Evolutionary conservation across 1,284 basidiomycete genomes (phyloP).

Genomic region (Leccinum subrobustum): DNA sequence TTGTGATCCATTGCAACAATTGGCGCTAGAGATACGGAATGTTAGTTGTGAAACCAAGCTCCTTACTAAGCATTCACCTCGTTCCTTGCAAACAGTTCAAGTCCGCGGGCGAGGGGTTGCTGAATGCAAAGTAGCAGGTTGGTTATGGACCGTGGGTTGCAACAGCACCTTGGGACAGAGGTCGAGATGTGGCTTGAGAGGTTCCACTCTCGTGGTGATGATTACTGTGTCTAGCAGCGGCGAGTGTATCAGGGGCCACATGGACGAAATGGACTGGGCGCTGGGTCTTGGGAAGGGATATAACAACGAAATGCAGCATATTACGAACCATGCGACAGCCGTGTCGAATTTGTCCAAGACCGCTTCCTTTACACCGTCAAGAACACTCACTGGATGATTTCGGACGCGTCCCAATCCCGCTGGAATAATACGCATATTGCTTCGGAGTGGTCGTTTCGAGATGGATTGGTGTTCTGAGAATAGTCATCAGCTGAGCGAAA

Average conservation of each 20-base stretch:
- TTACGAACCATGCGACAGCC: constrained; percentile 28
- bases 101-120: too few relatives aligned
- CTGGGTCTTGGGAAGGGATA: background rate
- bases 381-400: constrained; percentile 18
- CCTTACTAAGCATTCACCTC: too few relatives aligned
- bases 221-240: background rate
- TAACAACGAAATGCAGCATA: background rate
- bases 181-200: background rate
- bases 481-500: background rate
- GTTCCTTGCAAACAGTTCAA: too few relatives aligned
- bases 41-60: too few relatives aligned
- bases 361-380: constrained; percentile 17
- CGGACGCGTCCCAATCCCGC: constrained; percentile 39
- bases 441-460: constrained; percentile 14
- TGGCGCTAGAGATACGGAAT: too few relatives aligned
- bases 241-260: constrained; percentile 5
- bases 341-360: constrained; percentile 25
- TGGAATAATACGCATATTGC: constrained; percentile 39
- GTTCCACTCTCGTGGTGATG: constrained; percentile 1
- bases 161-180: too few relatives aligned
- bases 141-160: too few relatives aligned
- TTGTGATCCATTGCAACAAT: too few relatives aligned
- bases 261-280: constrained; percentile 7
- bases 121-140: too few relatives aligned
- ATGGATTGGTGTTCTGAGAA: constrained; percentile 23